Percentiles rank a stretch among this genome's conserved stretches.
Evolutionary conservation across 2,329 filamentous ascomycete species (phyloP).

Genomic region (Nigrospora osmanthi): DNA sequence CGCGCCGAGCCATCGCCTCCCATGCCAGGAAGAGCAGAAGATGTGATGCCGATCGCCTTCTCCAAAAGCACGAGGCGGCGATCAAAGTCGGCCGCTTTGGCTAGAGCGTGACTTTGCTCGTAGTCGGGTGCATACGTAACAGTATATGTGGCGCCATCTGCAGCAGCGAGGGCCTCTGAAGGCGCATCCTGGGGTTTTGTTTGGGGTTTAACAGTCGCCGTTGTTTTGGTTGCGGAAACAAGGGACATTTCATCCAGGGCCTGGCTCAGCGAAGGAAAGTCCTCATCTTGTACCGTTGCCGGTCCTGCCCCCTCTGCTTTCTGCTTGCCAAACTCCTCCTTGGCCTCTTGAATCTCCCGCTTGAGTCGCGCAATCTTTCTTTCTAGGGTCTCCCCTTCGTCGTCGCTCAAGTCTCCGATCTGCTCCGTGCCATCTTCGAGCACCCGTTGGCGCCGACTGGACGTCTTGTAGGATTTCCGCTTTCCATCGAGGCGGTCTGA

Average conservation of each 20-base stretch:
- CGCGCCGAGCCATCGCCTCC: constrained; percentile 48
- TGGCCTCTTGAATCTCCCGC: constrained; percentile 50
- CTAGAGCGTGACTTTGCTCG: constrained; percentile 62
- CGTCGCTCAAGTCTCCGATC: constrained; percentile 68
- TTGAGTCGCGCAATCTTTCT: constrained; percentile 74
- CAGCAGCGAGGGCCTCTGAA: constrained; percentile 6
- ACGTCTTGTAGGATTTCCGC: constrained; percentile 74
- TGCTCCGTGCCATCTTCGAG: constrained; percentile 57
- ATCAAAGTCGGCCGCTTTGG: constrained; percentile 83
- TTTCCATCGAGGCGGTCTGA: constrained; percentile 81
- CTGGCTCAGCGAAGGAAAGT: constrained; percentile 61
- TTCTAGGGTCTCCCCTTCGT: constrained; percentile 57
- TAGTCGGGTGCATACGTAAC: constrained; percentile 58
- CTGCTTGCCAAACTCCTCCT: constrained; percentile 49
- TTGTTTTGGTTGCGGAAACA: constrained; percentile 7
- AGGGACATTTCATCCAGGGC: constrained; percentile 59
- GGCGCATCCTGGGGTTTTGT: constrained; percentile 14
- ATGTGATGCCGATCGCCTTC: constrained; percentile 70
- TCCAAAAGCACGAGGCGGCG: constrained; percentile 72
- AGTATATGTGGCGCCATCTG: constrained; percentile 47
- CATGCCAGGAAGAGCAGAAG: constrained; percentile 56
- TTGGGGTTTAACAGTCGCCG: constrained; percentile 10
- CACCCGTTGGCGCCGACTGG: constrained; percentile 57
- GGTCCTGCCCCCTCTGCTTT: constrained; percentile 35
- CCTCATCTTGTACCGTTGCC: constrained; percentile 37